phyloP scores from a whole-genome alignment of 257 asterid genomes.

The Parsonsia alboflavescens region DNA sequence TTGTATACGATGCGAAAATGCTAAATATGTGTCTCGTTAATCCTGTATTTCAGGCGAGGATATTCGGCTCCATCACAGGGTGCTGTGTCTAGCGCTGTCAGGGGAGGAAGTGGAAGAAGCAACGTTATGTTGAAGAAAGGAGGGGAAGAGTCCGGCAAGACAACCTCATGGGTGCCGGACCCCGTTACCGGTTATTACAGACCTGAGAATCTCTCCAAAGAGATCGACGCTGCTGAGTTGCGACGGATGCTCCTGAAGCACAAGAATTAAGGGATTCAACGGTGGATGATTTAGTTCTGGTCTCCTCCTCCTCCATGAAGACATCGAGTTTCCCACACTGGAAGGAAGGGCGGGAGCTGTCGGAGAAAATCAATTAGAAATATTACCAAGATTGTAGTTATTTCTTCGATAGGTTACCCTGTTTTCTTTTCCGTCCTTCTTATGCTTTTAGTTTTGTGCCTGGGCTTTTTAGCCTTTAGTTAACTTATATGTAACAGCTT shows the following conservation, averaged over 20 bases:
- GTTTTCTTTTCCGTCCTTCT: background rate
- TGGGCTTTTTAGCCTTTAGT: background rate
- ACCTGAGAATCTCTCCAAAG: constrained; percentile 51
- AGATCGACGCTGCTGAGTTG: constrained; percentile 57
- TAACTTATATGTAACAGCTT: background rate
- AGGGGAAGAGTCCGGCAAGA: constrained; percentile 44
- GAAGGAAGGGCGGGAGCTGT: constrained; percentile 6
- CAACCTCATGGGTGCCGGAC: constrained; percentile 77
- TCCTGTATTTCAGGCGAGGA: constrained; percentile 26
- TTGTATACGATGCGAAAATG: no score
- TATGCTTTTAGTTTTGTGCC: background rate
- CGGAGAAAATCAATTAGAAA: background rate
- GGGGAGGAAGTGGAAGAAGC: constrained; percentile 6
- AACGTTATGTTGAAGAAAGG: constrained; percentile 29
- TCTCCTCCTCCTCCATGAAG: background rate
- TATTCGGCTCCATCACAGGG: constrained; percentile 28
- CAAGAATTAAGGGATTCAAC: constrained; percentile 14
- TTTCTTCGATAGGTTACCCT: background rate
- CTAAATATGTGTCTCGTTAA: no score
- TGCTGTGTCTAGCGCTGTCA: constrained; percentile 8
- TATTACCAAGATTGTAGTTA: background rate
- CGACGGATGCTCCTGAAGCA: constrained; percentile 43
- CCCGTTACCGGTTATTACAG: constrained; percentile 77
- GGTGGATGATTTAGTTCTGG: background rate
- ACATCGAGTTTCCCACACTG: background rate